A percentile compares a stretch with the other conserved stretches of the same genome.
Conservation (phyloP, 2,329 filamentous ascomycete species). For the Thelonectria blattea region DNA sequence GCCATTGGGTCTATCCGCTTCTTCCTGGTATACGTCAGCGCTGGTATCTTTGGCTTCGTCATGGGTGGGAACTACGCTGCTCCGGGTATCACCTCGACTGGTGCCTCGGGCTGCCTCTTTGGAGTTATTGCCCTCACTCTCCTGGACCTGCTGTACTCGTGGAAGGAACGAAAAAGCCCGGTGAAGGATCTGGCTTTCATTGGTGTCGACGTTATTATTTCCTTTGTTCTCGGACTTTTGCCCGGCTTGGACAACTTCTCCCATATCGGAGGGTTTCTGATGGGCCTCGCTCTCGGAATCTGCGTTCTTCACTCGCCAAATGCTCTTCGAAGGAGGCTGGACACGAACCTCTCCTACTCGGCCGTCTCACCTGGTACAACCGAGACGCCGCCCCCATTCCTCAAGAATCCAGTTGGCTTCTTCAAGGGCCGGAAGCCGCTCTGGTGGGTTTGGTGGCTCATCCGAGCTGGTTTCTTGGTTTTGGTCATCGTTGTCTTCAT, state of each 20-base stretch:
- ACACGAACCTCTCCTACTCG: conserved; percentile 73
- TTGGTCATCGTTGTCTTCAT: conserved; percentile 86
- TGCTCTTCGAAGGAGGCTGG: conserved; percentile 75
- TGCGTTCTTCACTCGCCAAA: conserved; percentile 90
- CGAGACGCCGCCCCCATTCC: conserved; percentile 58
- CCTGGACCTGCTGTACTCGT: conserved; percentile 91
- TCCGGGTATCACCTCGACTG: conserved; percentile 80
- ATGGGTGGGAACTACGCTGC: conserved; percentile 93
- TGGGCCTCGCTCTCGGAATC: conserved; percentile 86
- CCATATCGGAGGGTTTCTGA: conserved; percentile 94
- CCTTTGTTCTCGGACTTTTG: conserved; percentile 89
- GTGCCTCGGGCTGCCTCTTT: conserved; percentile 89
- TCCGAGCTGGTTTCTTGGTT: conserved; percentile 78
- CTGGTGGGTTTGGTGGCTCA: conserved; percentile 98
- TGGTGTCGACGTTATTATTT: conserved; percentile 82
- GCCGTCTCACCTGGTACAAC: conserved; percentile 62
- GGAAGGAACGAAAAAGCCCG: conserved; percentile 78
- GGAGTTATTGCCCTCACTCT: conserved; percentile 88
- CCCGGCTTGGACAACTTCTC: conserved; percentile 97
- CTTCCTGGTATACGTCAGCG: conserved; percentile 84
- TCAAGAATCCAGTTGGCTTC: conserved; percentile 73
- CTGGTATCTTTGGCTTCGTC: conserved; percentile 95
- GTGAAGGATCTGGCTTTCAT: conserved; percentile 88
- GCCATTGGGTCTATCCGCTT: conserved; percentile 89
- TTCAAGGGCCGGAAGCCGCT: conserved; percentile 91